phyloP scores from a whole-genome alignment of 2,329 filamentous ascomycete genomes.

The Neoarthrinium moseri region DNA sequence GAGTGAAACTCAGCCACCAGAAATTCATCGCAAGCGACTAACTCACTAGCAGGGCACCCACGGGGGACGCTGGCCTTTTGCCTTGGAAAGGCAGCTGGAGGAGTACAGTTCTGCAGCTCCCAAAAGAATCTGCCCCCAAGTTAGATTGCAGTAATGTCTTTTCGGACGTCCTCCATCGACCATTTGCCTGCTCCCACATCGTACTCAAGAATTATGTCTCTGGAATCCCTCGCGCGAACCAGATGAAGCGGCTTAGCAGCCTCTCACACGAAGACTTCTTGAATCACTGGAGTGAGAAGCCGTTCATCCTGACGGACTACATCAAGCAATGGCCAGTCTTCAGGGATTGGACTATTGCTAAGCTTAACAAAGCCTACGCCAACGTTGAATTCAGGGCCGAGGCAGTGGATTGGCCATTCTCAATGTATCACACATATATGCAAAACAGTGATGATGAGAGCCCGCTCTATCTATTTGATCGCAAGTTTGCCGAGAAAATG shows the following conservation, averaged over 20 bases:
- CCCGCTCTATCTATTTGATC: slow-evolving; percentile 90
- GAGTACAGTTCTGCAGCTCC: slow-evolving; percentile 67
- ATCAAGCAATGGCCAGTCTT: slow-evolving; percentile 81
- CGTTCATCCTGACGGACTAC: slow-evolving; percentile 82
- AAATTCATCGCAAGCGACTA: slow-evolving; percentile 11
- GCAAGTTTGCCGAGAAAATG: slow-evolving; percentile 86
- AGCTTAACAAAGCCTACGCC: slow-evolving; percentile 62
- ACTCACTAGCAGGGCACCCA: slow-evolving; percentile 27
- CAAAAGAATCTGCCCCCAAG: slow-evolving; percentile 45
- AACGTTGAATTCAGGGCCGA: slow-evolving; percentile 79
- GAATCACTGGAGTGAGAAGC: slow-evolving; percentile 71
- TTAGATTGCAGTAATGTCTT: slow-evolving; percentile 78
- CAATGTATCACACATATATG: slow-evolving; percentile 84
- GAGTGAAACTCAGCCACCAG: too few relatives aligned
- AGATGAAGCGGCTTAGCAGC: slow-evolving; percentile 68
- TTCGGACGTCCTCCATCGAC: slow-evolving; percentile 86
- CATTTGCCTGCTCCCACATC: slow-evolving; percentile 85
- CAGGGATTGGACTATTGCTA: slow-evolving; percentile 70
- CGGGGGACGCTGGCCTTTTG: slow-evolving; percentile 38
- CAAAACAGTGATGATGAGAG: slow-evolving; percentile 77
- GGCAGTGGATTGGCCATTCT: slow-evolving; percentile 86
- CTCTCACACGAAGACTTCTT: slow-evolving; percentile 74
- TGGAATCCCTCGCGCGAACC: slow-evolving; percentile 71
- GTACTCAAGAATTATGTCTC: slow-evolving; percentile 63
- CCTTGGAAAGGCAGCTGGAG: slow-evolving; percentile 84